phyloP scores from a whole-genome alignment of 164 flowering plant genomes.

The Protea cynaroides region DNA sequence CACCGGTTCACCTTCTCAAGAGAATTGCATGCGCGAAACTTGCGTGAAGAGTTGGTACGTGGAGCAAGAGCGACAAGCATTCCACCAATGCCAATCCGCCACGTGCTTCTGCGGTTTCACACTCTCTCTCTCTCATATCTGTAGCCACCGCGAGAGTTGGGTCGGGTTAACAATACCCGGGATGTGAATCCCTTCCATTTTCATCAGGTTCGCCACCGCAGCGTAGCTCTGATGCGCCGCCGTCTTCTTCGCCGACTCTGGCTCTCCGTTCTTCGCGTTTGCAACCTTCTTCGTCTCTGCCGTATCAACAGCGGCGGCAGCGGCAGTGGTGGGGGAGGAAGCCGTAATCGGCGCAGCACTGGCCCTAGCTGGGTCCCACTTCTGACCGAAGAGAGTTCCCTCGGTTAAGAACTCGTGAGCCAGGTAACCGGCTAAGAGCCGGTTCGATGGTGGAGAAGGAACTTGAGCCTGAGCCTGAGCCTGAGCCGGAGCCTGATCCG shows the following conservation, averaged over 20 bases:
- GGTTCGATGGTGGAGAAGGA: slow-evolving; percentile 17
- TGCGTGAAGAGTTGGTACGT: background rate
- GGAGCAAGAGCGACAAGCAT: background rate
- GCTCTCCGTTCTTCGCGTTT: background rate
- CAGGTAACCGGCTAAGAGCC: slow-evolving; percentile 77
- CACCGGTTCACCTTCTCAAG: background rate
- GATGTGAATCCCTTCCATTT: slow-evolving; percentile 61
- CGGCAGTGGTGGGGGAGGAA: background rate
- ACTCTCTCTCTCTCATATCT: slow-evolving; percentile 30
- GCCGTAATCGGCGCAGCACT: slow-evolving; percentile 25
- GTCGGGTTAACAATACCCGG: slow-evolving; percentile 78
- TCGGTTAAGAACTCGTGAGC: slow-evolving; percentile 64
- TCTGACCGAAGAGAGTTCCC: slow-evolving; percentile 69
- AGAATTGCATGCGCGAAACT: background rate
- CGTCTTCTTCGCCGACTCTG: background rate
- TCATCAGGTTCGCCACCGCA: slow-evolving; percentile 64
- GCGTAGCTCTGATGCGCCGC: slow-evolving; percentile 32
- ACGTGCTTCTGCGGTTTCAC: background rate
- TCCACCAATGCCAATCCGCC: background rate
- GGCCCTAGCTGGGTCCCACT: slow-evolving; percentile 50
- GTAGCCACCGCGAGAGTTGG: slow-evolving; percentile 70
- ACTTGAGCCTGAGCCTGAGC: slow-evolving; percentile 21
- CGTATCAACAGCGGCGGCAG: background rate
- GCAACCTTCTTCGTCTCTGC: background rate
- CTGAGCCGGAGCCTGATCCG: slow-evolving; percentile 19